These are phyloP conservation scores for Phialocephala subalpina DNA, from an alignment of 2,329 filamentous ascomycete species.

Conservation along the genomic window DNA sequence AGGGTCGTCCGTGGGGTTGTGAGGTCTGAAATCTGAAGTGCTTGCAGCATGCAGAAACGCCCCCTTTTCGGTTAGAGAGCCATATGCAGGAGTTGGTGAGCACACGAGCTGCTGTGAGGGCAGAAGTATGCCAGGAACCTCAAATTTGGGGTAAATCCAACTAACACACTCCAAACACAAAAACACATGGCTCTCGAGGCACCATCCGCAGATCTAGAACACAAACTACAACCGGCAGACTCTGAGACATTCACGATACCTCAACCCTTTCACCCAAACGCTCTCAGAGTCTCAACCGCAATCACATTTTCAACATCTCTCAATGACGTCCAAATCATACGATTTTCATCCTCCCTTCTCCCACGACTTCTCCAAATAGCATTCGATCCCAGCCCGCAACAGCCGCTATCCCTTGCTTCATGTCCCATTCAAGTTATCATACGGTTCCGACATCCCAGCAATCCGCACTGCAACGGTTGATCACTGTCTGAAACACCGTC, in stretches of 20 bases:
- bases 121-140: slow-evolving; percentile 8
- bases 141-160: slow-evolving; percentile 15
- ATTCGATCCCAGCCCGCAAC: not conserved
- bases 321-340: slow-evolving; percentile 7
- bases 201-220: not conserved
- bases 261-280: slow-evolving; percentile 11
- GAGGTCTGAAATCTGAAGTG: not conserved
- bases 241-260: slow-evolving; percentile 14
- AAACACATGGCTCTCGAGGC: not conserved
- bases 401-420: not conserved
- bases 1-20: not conserved
- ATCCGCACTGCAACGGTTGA: slow-evolving; percentile 6
- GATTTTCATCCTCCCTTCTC: not conserved
- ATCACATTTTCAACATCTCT: not conserved
- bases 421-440: not conserved
- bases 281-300: not conserved
- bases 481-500: slow-evolving; percentile 21
- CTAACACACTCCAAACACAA: not conserved
- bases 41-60: not conserved
- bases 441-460: not conserved
- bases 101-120: not conserved
- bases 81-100: not conserved
- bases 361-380: not conserved
- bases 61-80: slow-evolving; percentile 8
- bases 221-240: slow-evolving; percentile 5